Evolutionary conservation across 306 rosid genomes (phyloP).

Genomic region (Cucurbita argyrosperma): DNA sequence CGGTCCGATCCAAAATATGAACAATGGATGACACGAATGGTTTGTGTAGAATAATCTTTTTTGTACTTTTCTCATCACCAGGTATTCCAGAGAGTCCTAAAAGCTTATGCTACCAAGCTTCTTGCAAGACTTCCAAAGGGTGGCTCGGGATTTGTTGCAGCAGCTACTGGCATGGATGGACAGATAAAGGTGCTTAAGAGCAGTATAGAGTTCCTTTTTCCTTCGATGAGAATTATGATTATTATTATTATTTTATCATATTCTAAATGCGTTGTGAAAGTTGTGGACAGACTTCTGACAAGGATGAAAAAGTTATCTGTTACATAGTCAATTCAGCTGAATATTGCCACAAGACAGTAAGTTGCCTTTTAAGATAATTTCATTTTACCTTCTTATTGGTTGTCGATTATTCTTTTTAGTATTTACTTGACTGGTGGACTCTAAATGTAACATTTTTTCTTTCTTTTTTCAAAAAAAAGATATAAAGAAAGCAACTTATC

Average conservation of each 20-base stretch:
- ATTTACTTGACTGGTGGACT: too few relatives aligned
- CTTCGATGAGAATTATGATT: conserved; percentile 6
- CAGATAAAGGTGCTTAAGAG: conserved; percentile 73
- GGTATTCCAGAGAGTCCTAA: conserved; percentile 94
- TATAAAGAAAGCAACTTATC: not conserved
- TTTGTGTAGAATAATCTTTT: not conserved
- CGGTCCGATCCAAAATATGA: not conserved
- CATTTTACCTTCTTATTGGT: not conserved
- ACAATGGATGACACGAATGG: not conserved
- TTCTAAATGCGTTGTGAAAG: conserved; percentile 2
- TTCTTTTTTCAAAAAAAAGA: not conserved
- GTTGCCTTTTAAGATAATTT: conserved; percentile 9
- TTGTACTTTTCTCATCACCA: conserved; percentile 21
- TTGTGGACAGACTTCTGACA: conserved; percentile 79
- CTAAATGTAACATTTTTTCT: too few relatives aligned
- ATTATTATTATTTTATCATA: conserved; percentile 3
- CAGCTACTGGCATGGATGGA: conserved; percentile 99
- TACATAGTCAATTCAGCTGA: conserved; percentile 95
- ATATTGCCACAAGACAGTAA: conserved; percentile 84
- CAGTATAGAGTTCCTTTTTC: conserved; percentile 7
- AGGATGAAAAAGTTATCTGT: conserved; percentile 94
- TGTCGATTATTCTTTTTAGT: not conserved
- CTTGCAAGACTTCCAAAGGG: conserved; percentile 91
- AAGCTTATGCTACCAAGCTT: conserved; percentile 85
- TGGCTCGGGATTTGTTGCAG: conserved; percentile 96